These are phyloP conservation scores for Fraxinus nigra DNA, from an alignment of 305 asterid species.

Conservation along the genomic window DNA sequence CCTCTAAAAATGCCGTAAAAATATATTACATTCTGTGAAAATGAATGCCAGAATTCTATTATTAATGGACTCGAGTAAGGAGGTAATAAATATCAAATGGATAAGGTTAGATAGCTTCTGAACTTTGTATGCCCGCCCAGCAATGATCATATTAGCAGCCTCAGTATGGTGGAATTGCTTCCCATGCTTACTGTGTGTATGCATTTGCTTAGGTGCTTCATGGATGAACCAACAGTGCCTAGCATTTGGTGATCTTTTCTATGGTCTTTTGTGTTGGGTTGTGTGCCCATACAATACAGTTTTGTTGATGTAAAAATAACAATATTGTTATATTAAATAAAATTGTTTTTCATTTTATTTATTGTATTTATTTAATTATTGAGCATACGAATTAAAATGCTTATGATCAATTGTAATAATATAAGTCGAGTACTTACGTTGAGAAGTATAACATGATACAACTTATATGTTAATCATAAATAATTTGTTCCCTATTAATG, in stretches of 20 bases:
- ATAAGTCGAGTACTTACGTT: too few relatives aligned
- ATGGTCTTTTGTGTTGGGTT: neutral
- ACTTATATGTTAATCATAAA: too few relatives aligned
- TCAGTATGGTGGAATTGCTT: constrained; percentile 35
- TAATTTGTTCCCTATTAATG: too few relatives aligned
- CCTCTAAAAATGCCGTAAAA: neutral
- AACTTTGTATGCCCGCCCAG: constrained; percentile 26
- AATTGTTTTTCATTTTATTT: too few relatives aligned
- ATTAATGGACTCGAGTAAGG: constrained; percentile 13
- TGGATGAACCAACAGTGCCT: neutral
- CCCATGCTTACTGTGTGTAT: constrained; percentile 24
- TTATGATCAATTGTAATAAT: too few relatives aligned
- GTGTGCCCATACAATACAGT: too few relatives aligned
- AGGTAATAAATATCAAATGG: constrained; percentile 25
- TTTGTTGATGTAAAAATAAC: too few relatives aligned
- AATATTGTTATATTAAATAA: too few relatives aligned
- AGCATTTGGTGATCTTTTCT: too few relatives aligned
- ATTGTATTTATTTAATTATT: too few relatives aligned
- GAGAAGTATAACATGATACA: too few relatives aligned
- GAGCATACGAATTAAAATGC: too few relatives aligned
- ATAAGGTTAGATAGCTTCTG: constrained; percentile 15
- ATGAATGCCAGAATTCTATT: neutral
- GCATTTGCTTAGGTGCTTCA: constrained; percentile 20
- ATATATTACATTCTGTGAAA: neutral
- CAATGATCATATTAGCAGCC: constrained; percentile 1